These are phyloP conservation scores for Cunninghamia lanceolata DNA, from an alignment of 75 land plant species.

Conservation along the genomic window DNA sequence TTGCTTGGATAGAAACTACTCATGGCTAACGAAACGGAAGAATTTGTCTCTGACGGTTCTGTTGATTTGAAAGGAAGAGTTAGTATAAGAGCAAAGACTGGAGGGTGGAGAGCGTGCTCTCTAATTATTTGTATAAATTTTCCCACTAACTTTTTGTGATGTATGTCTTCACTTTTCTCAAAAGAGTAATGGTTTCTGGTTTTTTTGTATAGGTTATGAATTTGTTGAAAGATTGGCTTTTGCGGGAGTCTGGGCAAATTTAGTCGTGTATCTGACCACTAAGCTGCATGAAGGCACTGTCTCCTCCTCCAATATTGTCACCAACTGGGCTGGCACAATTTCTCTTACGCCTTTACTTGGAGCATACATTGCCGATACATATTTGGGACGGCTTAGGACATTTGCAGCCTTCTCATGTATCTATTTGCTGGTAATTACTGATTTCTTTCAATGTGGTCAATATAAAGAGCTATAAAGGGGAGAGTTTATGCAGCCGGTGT, in stretches of 20 bases:
- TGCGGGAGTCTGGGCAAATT: conserved; percentile 60
- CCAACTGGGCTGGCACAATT: conserved; percentile 30
- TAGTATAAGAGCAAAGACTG: conserved; percentile 20
- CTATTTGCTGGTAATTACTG: conserved; percentile 22
- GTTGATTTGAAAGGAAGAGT: conserved; percentile 33
- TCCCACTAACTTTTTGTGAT: not conserved
- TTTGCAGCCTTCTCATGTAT: conserved; percentile 24
- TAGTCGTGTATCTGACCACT: conserved; percentile 61
- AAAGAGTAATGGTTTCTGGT: not conserved
- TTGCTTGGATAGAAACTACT: too few relatives aligned
- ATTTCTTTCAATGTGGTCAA: not conserved
- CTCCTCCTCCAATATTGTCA: conserved; percentile 22
- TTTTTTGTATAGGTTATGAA: conserved; percentile 47
- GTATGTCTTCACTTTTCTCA: not conserved
- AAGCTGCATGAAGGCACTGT: conserved; percentile 64
- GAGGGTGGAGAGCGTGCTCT: conserved; percentile 35
- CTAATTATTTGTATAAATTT: conserved; percentile 23
- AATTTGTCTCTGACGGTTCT: conserved; percentile 24
- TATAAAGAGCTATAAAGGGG: not conserved
- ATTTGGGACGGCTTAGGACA: conserved; percentile 32
- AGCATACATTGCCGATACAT: conserved; percentile 33
- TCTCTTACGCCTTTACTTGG: conserved; percentile 38
- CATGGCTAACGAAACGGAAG: not conserved
- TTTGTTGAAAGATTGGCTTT: conserved; percentile 75
- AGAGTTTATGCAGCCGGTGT: too few relatives aligned